A percentile compares a stretch with the other conserved stretches of the same genome.
Conservation (phyloP, 345 rosid species). For the Luvunga scandens region DNA sequence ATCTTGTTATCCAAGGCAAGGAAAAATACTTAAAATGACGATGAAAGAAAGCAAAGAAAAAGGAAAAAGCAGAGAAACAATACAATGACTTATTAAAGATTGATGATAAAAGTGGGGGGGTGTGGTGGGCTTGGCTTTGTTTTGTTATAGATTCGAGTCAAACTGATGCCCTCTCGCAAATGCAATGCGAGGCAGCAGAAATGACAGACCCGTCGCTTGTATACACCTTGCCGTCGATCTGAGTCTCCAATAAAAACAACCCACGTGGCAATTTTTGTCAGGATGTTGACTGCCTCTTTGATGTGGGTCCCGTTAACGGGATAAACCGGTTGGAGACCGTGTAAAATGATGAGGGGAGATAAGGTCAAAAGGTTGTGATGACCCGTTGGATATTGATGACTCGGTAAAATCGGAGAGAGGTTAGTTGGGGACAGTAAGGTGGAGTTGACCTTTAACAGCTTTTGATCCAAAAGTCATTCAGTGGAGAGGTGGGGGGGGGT, state of each 20-base stretch:
- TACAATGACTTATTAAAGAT: not conserved
- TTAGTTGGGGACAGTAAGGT: conserved; percentile 52
- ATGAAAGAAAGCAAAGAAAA: not conserved
- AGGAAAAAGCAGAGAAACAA: conserved; percentile 9
- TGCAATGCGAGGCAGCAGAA: conserved; percentile 14
- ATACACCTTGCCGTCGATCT: conserved; percentile 32
- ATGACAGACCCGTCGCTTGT: conserved; percentile 31
- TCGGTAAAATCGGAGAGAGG: conserved; percentile 13
- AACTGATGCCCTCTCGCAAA: conserved; percentile 23
- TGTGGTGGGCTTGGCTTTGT: not conserved
- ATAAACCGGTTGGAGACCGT: conserved; percentile 29
- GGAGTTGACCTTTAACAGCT: conserved; percentile 53
- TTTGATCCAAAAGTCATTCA: conserved; percentile 41
- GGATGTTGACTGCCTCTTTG: conserved; percentile 34
- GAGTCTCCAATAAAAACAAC: not conserved
- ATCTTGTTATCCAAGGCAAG: not conserved
- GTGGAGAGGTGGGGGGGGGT: not conserved
- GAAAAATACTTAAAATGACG: not conserved
- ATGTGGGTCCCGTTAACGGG: conserved; percentile 24
- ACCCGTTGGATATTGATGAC: conserved; percentile 49
- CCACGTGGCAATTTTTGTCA: conserved; percentile 32
- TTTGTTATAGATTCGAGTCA: conserved; percentile 31
- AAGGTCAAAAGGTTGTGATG: conserved; percentile 41
- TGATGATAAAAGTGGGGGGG: conserved; percentile 10
- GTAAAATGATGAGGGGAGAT: conserved; percentile 18